Evolutionary conservation across 805 yeast species (phyloP).

Genomic region (Cyberlindnera euphorbiae): DNA sequence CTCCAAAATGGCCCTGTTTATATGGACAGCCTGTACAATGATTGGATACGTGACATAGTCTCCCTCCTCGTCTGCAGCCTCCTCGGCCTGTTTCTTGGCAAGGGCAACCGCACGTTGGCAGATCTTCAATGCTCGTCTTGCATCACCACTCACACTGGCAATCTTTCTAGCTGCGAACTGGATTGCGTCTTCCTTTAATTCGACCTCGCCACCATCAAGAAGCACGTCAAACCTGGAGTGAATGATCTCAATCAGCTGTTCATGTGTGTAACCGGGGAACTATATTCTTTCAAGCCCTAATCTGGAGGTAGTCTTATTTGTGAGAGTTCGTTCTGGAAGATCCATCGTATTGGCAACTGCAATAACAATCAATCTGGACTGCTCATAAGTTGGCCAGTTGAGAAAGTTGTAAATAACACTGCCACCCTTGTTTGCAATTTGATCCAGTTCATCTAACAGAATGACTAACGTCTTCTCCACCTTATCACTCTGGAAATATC

Average conservation of each 20-base stretch:
- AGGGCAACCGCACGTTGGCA: constrained; percentile 87
- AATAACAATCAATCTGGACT: constrained; percentile 77
- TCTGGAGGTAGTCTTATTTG: constrained; percentile 88
- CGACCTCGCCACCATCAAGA: constrained; percentile 30
- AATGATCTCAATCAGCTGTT: constrained; percentile 73
- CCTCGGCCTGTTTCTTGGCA: constrained; percentile 35
- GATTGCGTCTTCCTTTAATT: constrained; percentile 64
- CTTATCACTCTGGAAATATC: constrained; percentile 46
- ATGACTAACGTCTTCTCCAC: constrained; percentile 48
- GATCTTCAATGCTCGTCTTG: constrained; percentile 83
- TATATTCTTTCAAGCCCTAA: constrained; percentile 83
- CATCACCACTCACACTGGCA: constrained; percentile 97
- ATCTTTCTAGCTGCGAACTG: constrained; percentile 91
- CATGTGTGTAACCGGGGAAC: constrained; percentile 83
- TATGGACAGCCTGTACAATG: constrained; percentile 65
- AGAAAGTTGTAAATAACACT: constrained; percentile 91
- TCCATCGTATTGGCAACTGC: constrained; percentile 99
- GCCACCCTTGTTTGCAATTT: constrained; percentile 76
- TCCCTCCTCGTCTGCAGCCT: constrained; percentile 23
- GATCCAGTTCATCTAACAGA: constrained; percentile 89
- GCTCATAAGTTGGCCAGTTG: constrained; percentile 89
- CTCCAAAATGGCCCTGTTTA: constrained; percentile 75
- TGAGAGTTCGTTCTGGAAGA: constrained; percentile 80
- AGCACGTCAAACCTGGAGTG: constrained; percentile 57
- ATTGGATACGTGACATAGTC: constrained; percentile 13